Conservation (phyloP, 306 rosid genomes). For the Styphnolobium japonicum region DNA sequence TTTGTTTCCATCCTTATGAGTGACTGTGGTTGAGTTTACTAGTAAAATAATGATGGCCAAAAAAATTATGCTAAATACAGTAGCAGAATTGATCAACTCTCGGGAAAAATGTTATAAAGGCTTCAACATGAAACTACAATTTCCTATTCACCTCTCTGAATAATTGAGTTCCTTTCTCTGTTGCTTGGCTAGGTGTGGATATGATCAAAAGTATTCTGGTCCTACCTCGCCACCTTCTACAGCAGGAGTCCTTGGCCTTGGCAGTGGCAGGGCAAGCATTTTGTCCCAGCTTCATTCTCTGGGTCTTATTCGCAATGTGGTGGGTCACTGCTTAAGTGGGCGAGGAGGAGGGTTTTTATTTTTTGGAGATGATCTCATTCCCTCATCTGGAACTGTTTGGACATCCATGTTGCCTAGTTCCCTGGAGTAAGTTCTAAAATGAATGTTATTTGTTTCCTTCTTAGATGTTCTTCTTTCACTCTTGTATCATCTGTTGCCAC, state of each 20-base stretch:
- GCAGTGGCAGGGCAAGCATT: conserved; percentile 59
- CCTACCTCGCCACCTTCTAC: conserved; percentile 54
- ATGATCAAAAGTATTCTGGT: conserved; percentile 61
- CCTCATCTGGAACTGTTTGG: conserved; percentile 71
- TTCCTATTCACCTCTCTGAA: background rate
- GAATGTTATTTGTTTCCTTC: background rate
- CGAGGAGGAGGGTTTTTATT: conserved; percentile 84
- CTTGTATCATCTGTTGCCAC: background rate
- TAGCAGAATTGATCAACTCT: background rate
- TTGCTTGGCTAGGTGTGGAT: conserved; percentile 73
- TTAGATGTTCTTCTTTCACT: background rate
- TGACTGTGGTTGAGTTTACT: background rate
- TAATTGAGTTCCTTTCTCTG: conserved; percentile 9
- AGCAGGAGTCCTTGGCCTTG: conserved; percentile 87
- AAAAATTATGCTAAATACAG: background rate
- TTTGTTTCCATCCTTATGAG: background rate
- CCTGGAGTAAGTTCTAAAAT: conserved; percentile 47
- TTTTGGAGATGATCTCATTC: conserved; percentile 71
- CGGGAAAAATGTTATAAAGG: background rate
- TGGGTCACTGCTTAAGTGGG: conserved; percentile 73
- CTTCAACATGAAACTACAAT: background rate
- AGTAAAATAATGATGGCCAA: background rate
- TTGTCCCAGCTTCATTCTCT: conserved; percentile 55
- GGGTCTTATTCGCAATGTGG: conserved; percentile 51
- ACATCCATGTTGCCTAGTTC: conserved; percentile 42